Percentiles rank a stretch among this genome's conserved stretches.
Conservation (phyloP, 768 basidiomycete genomes). For the Rhizopogon vulgaris region DNA sequence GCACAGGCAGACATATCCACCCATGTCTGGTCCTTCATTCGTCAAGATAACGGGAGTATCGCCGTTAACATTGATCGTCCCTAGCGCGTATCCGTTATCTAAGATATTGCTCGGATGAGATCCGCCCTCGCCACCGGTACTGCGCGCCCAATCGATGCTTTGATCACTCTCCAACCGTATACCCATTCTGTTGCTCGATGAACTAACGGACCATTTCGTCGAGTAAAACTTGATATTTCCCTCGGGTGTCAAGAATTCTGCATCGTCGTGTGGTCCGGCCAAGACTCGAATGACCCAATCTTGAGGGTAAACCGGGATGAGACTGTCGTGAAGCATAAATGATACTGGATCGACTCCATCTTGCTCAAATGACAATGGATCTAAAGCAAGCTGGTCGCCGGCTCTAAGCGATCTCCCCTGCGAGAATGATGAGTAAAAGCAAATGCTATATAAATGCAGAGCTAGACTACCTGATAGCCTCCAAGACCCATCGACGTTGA, state of each 20-base stretch:
- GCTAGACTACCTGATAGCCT: conserved; percentile 44
- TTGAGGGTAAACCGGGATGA: conserved; percentile 39
- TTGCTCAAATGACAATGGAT: conserved; percentile 10
- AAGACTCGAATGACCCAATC: conserved; percentile 52
- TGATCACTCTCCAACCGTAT: conserved; percentile 45
- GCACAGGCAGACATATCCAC: conserved; percentile 53
- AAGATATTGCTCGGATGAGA: conserved; percentile 65
- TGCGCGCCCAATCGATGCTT: conserved; percentile 48
- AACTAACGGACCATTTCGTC: conserved; percentile 46
- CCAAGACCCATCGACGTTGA: conserved; percentile 59
- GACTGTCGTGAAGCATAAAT: conserved; percentile 17
- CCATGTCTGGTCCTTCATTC: conserved; percentile 58
- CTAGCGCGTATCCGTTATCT: conserved; percentile 52
- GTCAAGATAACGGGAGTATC: conserved; percentile 65
- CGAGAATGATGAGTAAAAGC: conserved; percentile 4
- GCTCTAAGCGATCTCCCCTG: conserved; percentile 46
- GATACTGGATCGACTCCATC: conserved; percentile 7
- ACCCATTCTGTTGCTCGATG: conserved; percentile 58
- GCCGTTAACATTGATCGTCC: conserved; percentile 57
- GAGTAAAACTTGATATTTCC: conserved; percentile 48
- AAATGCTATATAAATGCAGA: neutral
- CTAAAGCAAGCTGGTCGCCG: conserved; percentile 47
- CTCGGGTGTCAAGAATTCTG: conserved; percentile 42
- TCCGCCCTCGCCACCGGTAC: conserved; percentile 59
- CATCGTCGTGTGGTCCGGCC: conserved; percentile 58